Evolutionary conservation across 176 grass and related monocot genomes (phyloP).

Genomic region (Paspalum notatum): DNA sequence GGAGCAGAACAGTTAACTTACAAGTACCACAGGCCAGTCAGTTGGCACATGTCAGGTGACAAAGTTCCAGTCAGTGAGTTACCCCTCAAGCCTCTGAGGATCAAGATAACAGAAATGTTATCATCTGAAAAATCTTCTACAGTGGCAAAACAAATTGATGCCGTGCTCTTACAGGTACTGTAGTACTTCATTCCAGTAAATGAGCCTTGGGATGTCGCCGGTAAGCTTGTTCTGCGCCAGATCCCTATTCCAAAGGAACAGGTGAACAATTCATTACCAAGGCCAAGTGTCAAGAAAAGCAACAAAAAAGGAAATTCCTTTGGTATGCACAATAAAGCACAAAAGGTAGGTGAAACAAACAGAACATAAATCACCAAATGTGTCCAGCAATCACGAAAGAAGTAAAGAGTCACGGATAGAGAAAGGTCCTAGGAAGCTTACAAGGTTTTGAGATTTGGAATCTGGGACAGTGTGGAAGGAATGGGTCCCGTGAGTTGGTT

Average conservation of each 20-base stretch:
- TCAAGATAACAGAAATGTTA: constrained; percentile 27
- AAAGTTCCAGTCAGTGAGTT: constrained; percentile 83
- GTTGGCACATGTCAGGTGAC: constrained; percentile 95
- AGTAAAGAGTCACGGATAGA: constrained; percentile 37
- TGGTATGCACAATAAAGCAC: constrained; percentile 20
- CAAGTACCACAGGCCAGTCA: constrained; percentile 99
- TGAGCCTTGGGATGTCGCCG: constrained; percentile 88
- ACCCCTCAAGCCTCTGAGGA: constrained; percentile 80
- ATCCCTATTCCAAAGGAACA: constrained; percentile 59
- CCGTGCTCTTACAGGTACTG: constrained; percentile 79
- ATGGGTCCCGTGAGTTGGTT: constrained; percentile 95
- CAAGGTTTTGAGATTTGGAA: constrained; percentile 94
- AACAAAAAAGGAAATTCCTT: background rate
- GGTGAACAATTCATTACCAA: background rate
- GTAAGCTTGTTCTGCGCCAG: constrained; percentile 91
- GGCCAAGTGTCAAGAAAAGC: background rate
- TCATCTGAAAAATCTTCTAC: background rate
- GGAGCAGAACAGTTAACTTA: constrained; percentile 49
- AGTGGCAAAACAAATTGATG: background rate
- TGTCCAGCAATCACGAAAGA: constrained; percentile 37
- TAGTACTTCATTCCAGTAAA: constrained; percentile 99
- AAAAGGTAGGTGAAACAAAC: constrained; percentile 31
- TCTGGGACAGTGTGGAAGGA: constrained; percentile 96
- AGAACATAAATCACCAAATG: constrained; percentile 8
- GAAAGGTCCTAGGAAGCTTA: constrained; percentile 53